These are phyloP conservation scores for Chlorella ohadii DNA, from an alignment of 139 green algal species.

Conservation along the genomic window DNA sequence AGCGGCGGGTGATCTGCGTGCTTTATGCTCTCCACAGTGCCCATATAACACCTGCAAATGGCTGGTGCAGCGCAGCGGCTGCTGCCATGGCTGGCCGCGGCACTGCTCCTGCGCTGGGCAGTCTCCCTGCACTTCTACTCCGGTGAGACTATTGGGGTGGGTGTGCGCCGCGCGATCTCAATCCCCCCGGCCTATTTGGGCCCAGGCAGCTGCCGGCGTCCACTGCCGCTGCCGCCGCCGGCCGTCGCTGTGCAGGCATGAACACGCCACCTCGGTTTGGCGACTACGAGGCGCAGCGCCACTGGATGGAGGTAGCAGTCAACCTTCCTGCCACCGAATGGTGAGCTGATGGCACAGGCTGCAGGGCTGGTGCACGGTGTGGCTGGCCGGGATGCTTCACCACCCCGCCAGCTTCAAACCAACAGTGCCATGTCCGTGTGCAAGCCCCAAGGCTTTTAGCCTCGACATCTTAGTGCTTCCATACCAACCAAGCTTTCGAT, in stretches of 20 bases:
- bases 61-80: background rate
- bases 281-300: conserved; percentile 98
- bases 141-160: conserved; percentile 43
- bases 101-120: conserved; percentile 72
- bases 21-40: too few relatives aligned
- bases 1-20: too few relatives aligned
- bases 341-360: conserved; percentile 50
- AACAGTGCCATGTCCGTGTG: too few relatives aligned
- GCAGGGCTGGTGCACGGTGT: background rate
- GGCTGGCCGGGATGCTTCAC: too few relatives aligned
- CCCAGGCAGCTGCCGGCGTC: background rate
- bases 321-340: conserved; percentile 82
- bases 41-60: background rate
- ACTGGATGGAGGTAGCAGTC: conserved; percentile 99
- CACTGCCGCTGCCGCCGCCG: background rate
- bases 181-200: background rate
- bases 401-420: too few relatives aligned
- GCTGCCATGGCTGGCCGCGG: conserved; percentile 35
- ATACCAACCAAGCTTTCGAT: background rate
- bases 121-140: conserved; percentile 84
- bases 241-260: conserved; percentile 53
- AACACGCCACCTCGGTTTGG: conserved; percentile 85
- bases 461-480: too few relatives aligned
- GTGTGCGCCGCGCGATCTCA: background rate
- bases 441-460: too few relatives aligned